A percentile compares a stretch with the other conserved stretches of the same genome.
These are phyloP conservation scores for Apiotrichum gracile DNA, from an alignment of 1,284 basidiomycete genomes.

Conservation along the genomic window DNA sequence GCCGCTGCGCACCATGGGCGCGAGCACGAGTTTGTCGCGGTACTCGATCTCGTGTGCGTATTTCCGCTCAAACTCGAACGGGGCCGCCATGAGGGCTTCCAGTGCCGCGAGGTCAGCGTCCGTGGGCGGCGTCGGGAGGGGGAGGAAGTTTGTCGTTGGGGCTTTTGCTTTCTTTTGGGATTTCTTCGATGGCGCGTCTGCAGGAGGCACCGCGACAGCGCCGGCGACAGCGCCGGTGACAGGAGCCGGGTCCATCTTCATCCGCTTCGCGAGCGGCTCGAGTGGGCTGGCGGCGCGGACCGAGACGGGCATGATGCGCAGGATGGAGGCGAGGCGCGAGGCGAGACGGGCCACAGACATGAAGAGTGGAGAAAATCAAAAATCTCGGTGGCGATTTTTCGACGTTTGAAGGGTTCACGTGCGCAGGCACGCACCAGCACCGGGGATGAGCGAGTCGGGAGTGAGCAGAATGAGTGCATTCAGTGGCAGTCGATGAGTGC, in stretches of 20 bases:
- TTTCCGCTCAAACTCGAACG: conserved; percentile 28
- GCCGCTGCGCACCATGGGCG: conserved; percentile 92
- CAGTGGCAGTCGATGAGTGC: too few relatives aligned
- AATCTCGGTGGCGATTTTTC: not conserved
- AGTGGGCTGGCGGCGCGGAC: conserved; percentile 4
- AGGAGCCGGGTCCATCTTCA: not conserved
- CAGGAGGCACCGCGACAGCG: too few relatives aligned
- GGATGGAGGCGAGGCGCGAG: not conserved
- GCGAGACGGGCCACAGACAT: not conserved
- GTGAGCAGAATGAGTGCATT: too few relatives aligned
- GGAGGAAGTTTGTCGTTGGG: not conserved
- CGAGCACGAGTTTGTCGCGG: conserved; percentile 77
- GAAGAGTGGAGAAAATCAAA: not conserved
- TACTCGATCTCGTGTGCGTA: conserved; percentile 44
- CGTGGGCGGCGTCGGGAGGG: not conserved
- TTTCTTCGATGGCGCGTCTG: not conserved
- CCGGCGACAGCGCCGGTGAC: not conserved
- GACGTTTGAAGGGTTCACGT: not conserved
- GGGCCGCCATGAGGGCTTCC: conserved; percentile 30
- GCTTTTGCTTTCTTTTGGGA: not conserved
- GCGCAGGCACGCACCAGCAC: not conserved
- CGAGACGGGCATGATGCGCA: conserved; percentile 16
- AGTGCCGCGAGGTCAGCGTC: not conserved
- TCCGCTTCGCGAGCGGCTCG: conserved; percentile 5
- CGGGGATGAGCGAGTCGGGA: not conserved